A percentile compares a stretch with the other conserved stretches of the same genome.
phyloP scores from a whole-genome alignment of 306 rosid genomes.

The Carpinus fangiana region DNA sequence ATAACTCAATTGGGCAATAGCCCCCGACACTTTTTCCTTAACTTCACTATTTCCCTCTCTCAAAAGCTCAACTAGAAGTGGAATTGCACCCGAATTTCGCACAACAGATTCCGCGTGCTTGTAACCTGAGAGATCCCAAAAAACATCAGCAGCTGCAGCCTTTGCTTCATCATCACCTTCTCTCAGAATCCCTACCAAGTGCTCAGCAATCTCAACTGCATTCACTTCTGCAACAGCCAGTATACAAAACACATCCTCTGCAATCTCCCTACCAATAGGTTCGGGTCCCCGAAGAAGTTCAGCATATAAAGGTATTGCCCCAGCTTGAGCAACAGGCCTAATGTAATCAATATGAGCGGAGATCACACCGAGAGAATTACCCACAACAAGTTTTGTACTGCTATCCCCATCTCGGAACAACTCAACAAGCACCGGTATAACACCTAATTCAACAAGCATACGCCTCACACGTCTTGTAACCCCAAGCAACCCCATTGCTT shows the following conservation, averaged over 20 bases:
- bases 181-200: constrained; percentile 41
- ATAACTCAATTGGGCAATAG: constrained; percentile 43
- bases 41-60: constrained; percentile 24
- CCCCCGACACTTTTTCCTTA: constrained; percentile 42
- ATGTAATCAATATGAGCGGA: constrained; percentile 41
- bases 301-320: constrained; percentile 49
- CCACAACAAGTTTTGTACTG: constrained; percentile 29
- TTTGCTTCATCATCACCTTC: constrained; percentile 47
- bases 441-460: constrained; percentile 42
- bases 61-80: constrained; percentile 49
- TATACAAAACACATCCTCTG: constrained; percentile 46
- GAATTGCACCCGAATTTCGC: constrained; percentile 40
- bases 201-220: constrained; percentile 39
- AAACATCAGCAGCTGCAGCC: constrained; percentile 48
- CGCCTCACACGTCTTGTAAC: constrained; percentile 29
- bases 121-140: constrained; percentile 46
- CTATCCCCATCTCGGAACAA: constrained; percentile 43
- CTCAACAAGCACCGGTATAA: constrained; percentile 38
- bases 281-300: constrained; percentile 53
- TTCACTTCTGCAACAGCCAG: constrained; percentile 42
- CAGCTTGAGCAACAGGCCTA: constrained; percentile 42
- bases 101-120: constrained; percentile 27
- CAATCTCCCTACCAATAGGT: constrained; percentile 48
- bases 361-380: constrained; percentile 47
- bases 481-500: constrained; percentile 46